Evolutionary conservation across 176 grass and related monocot genomes (phyloP).

Genomic region (Thalia dealbata): DNA sequence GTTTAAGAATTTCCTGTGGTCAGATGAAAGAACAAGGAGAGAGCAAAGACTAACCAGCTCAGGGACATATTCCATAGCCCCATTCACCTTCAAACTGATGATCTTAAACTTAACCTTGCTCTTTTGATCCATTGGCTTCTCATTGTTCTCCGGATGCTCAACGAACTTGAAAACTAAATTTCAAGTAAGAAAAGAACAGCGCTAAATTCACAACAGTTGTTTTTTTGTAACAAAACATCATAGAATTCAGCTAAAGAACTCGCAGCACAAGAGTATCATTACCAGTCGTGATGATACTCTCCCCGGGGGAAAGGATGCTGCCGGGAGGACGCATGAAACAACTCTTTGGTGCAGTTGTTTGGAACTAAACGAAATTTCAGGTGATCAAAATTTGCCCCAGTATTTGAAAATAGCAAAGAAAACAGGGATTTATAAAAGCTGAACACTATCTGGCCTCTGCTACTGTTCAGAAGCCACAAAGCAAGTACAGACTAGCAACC

Average conservation of each 20-base stretch:
- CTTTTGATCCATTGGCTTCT: constrained; percentile 84
- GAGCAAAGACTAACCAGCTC: constrained; percentile 51
- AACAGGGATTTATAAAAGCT: background rate
- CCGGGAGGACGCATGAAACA: constrained; percentile 98
- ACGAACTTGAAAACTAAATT: constrained; percentile 92
- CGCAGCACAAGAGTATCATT: constrained; percentile 1
- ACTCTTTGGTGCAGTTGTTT: constrained; percentile 97
- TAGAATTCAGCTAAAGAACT: background rate
- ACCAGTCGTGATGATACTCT: constrained; percentile 92
- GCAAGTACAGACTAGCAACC: constrained; percentile 21
- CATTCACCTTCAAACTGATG: constrained; percentile 85
- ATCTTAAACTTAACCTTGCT: constrained; percentile 97
- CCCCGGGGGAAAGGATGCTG: constrained; percentile 74
- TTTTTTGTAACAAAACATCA: background rate
- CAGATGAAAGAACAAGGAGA: background rate
- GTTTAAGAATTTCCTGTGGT: no score
- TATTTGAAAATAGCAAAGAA: no score
- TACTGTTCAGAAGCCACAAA: no score
- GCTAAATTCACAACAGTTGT: background rate
- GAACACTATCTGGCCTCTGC: no score
- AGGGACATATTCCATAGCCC: constrained; percentile 69
- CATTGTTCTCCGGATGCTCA: constrained; percentile 93
- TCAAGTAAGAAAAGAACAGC: background rate
- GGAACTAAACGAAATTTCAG: constrained; percentile 43
- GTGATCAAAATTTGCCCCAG: background rate